Percentiles rank a stretch among this genome's conserved stretches.
Conservation (phyloP, 1,284 basidiomycete genomes). For the Malassezia sympodialis region DNA sequence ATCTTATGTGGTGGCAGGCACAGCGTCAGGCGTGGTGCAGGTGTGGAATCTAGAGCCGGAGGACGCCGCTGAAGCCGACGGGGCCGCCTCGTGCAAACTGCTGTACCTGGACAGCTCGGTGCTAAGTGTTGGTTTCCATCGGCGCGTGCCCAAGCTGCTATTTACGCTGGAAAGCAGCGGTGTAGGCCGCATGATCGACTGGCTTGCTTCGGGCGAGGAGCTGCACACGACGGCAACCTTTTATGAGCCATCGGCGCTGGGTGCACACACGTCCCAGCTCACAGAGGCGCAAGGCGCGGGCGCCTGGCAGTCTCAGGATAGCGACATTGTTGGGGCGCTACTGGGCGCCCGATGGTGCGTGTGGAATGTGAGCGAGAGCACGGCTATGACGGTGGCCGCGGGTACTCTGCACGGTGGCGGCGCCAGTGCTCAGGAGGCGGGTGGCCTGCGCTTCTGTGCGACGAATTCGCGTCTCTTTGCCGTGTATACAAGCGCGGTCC, state of each 20-base stretch:
- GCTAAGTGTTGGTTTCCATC: slow-evolving; percentile 9
- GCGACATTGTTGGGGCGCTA: slow-evolving; percentile 9
- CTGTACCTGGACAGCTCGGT: slow-evolving; percentile 5
- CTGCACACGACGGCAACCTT: slow-evolving; percentile 5
- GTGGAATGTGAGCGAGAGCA: slow-evolving; percentile 8
- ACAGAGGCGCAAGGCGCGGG: neutral
- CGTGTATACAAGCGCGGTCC: neutral
- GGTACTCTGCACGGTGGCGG: neutral
- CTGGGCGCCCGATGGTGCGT: slow-evolving; percentile 16
- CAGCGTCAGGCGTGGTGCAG: slow-evolving; percentile 1
- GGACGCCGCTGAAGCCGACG: neutral
- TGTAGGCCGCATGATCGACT: slow-evolving; percentile 12
- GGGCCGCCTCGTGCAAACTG: neutral
- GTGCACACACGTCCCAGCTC: slow-evolving; percentile 1
- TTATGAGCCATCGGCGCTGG: slow-evolving; percentile 4
- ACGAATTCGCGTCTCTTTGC: slow-evolving; percentile 16
- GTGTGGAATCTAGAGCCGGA: slow-evolving; percentile 14
- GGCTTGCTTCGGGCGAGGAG: slow-evolving; percentile 11
- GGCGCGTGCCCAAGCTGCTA: slow-evolving; percentile 12
- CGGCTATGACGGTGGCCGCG: neutral
- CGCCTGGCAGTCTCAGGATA: slow-evolving; percentile 16
- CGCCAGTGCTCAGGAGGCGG: neutral
- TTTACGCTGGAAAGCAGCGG: slow-evolving; percentile 12
- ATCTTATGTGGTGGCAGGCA: slow-evolving; percentile 7
- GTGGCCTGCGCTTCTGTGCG: slow-evolving; percentile 7